Evolutionary conservation across 768 basidiomycete species (phyloP), one percentile per base, ranked within the genome.

Genomic region (Astraeus odoratus): DNA sequence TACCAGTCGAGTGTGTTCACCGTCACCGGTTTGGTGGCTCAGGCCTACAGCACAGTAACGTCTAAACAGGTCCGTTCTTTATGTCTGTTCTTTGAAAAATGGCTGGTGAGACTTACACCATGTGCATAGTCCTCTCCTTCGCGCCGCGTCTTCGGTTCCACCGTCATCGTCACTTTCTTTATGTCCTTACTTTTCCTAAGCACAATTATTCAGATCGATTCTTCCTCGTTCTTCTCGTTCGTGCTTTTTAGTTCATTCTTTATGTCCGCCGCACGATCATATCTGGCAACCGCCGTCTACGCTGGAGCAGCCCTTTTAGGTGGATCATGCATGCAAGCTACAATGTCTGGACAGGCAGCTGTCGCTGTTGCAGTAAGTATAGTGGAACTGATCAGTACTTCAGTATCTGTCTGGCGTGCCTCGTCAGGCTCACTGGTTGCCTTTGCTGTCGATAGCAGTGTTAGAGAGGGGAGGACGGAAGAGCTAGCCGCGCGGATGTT

Each of bases 241-340:
- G 71, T 83, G 18, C 64, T 91, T 34, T 51, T 81, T 42, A 80
- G 76, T 51, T 80, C 78, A 5, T 67, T 77, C 18, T 54, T 65
- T 1, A 77, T 87, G 58, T 78, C 83, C 4, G 66, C 70, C n/a
- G 71, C 78, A 0, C 83, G 83, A 0, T 77, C 84, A 7, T 93
- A 85, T 58, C 73, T 93, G 16, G 86, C 86, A 53, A 85, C 81
- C 0, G 75, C 89, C 9, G 73, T 85, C 34, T 76, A 88, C 24
- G 88, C 85, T 0, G 75, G 88, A n/a, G 87, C 89, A 2, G 81
- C 88, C 0, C 66, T 90, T 3, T 86, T 91, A 52, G 92, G 91
- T 0, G 74, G 80, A 2, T 61, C 72, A 7, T 80, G 80, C 10
- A 74, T 93, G 42, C 85, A 92, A 59, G 70, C 78, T 20, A 69